Percentiles rank a stretch among this genome's conserved stretches.
phyloP scores from a whole-genome alignment of 306 rosid species.

The Citrullus amarus region DNA sequence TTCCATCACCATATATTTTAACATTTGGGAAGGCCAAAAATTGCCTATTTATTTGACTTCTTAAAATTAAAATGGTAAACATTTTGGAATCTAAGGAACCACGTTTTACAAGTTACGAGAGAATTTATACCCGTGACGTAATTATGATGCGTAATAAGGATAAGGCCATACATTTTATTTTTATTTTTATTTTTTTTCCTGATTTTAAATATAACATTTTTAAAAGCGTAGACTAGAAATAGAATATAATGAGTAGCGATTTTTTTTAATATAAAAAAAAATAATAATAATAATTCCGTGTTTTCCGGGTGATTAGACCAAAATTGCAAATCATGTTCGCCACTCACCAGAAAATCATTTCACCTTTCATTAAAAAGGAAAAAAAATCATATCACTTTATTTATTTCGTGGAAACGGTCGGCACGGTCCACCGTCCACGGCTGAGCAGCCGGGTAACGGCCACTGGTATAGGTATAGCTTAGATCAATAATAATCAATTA shows the following conservation, averaged over 20 bases:
- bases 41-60: not conserved
- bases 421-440: not conserved
- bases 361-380: not conserved
- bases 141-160: not conserved
- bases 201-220: not conserved
- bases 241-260: not conserved
- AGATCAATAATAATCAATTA: not conserved
- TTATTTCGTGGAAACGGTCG: not conserved
- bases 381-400: not conserved
- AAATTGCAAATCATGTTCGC: constrained; percentile 3
- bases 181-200: not conserved
- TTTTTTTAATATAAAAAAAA: not conserved
- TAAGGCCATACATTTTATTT: not conserved
- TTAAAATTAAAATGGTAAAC: not conserved
- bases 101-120: not conserved
- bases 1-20: not conserved
- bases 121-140: not conserved
- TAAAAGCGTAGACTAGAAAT: not conserved
- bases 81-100: not conserved
- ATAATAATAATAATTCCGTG: not conserved
- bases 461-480: not conserved
- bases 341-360: not conserved
- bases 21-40: not conserved
- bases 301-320: constrained; percentile 4
- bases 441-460: not conserved